These are phyloP conservation scores for Solanum tarapatanum DNA, from an alignment of 257 asterid species.

Conservation along the genomic window DNA sequence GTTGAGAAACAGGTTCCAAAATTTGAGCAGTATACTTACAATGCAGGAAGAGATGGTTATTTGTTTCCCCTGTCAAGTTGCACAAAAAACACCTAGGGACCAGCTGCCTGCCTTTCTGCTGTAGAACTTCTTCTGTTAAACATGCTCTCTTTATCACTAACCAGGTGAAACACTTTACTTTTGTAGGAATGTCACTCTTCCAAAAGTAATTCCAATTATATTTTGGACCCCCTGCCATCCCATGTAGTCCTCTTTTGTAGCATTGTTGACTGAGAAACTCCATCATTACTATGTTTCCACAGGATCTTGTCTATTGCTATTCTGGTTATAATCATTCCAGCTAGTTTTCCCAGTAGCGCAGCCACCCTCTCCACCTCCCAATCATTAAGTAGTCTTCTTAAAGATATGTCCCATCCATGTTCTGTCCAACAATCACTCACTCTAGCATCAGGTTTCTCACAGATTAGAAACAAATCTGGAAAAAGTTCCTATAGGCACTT, in stretches of 20 bases:
- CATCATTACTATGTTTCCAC: neutral
- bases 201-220: neutral
- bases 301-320: neutral
- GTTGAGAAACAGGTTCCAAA: neutral
- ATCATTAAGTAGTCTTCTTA: neutral
- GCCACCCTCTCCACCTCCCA: neutral
- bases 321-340: neutral
- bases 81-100: neutral
- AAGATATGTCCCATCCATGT: neutral
- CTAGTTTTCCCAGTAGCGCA: neutral
- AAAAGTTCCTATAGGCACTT: neutral
- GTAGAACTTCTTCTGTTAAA: neutral
- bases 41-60: neutral
- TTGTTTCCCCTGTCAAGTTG: neutral
- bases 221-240: neutral
- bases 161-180: neutral
- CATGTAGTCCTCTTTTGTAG: neutral
- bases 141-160: neutral
- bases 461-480: neutral
- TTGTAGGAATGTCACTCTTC: neutral
- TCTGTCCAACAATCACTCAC: neutral
- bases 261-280: neutral
- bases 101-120: neutral
- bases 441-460: neutral
- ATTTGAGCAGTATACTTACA: neutral